Conservation (phyloP, 345 rosid genomes). For the Eutrema heterophyllum region DNA sequence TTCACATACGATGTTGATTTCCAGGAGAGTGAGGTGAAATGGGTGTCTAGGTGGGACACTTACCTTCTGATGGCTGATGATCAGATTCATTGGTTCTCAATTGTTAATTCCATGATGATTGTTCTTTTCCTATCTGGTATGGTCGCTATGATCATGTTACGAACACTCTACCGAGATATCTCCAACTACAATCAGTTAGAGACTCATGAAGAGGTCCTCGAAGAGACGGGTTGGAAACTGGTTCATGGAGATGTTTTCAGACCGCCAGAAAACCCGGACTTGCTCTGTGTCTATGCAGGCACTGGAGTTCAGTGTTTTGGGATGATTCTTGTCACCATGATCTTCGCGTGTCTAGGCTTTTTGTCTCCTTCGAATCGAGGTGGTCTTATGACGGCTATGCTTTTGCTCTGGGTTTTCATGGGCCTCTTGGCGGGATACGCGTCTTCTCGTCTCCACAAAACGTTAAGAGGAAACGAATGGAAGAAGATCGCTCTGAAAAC, state of each 20-base stretch:
- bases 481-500: slow-evolving; percentile 71
- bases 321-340: slow-evolving; percentile 85
- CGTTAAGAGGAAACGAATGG: slow-evolving; percentile 88
- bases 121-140: slow-evolving; percentile 95
- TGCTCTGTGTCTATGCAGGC: slow-evolving; percentile 83
- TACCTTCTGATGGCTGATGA: slow-evolving; percentile 92
- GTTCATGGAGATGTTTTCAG: slow-evolving; percentile 95
- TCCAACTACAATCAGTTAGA: slow-evolving; percentile 93
- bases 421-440: slow-evolving; percentile 80
- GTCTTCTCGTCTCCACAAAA: slow-evolving; percentile 73
- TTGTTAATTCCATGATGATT: slow-evolving; percentile 89
- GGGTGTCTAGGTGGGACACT: slow-evolving; percentile 97
- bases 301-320: slow-evolving; percentile 89
- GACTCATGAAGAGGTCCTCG: slow-evolving; percentile 92
- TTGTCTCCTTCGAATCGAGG: slow-evolving; percentile 94
- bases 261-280: slow-evolving; percentile 64
- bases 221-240: slow-evolving; percentile 94
- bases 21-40: slow-evolving; percentile 85
- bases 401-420: slow-evolving; percentile 90
- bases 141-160: slow-evolving; percentile 97
- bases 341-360: slow-evolving; percentile 84
- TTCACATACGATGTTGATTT: slow-evolving; percentile 89
- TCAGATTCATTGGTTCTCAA: slow-evolving; percentile 95
- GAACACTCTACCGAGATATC: slow-evolving; percentile 86
- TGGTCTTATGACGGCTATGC: slow-evolving; percentile 87